Conservation (phyloP, 2,329 filamentous ascomycete species). For the Thielaviopsis musarum region DNA sequence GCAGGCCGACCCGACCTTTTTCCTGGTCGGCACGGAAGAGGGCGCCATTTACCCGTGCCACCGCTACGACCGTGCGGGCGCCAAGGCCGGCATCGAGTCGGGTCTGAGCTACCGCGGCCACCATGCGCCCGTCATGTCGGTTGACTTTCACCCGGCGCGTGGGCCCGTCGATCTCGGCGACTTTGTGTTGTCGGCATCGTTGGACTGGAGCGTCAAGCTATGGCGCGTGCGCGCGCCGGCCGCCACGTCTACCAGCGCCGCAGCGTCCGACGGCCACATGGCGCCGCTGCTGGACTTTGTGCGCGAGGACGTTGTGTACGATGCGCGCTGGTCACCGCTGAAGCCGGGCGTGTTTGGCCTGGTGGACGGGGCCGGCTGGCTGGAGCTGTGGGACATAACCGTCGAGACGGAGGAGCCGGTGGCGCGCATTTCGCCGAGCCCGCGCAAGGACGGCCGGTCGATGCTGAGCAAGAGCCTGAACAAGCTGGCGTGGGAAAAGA, state of each 20-base stretch:
- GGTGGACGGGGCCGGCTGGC: conserved; percentile 78
- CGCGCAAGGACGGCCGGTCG: conserved; percentile 45
- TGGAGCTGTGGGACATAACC: conserved; percentile 92
- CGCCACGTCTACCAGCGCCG: conserved; percentile 44
- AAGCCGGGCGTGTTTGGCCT: conserved; percentile 89
- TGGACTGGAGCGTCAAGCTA: conserved; percentile 95
- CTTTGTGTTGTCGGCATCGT: conserved; percentile 73
- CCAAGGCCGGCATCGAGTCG: conserved; percentile 86
- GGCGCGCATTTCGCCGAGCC: conserved; percentile 57
- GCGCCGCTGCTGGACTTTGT: conserved; percentile 74
- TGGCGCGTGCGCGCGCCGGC: conserved; percentile 84
- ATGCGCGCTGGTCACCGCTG: conserved; percentile 85
- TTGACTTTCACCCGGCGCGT: conserved; percentile 84
- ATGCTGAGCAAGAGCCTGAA: conserved; percentile 78
- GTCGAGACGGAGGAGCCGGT: conserved; percentile 85
- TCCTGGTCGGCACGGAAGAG: conserved; percentile 92
- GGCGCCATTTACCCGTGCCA: conserved; percentile 94
- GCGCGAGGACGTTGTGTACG: conserved; percentile 92
- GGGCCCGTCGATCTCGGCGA: conserved; percentile 91
- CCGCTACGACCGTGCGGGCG: conserved; percentile 89
- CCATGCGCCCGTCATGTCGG: conserved; percentile 84
- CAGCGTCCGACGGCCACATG: conserved; percentile 34
- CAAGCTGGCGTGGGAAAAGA: conserved; percentile 84
- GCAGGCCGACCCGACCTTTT: conserved; percentile 88
- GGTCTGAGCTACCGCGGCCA: conserved; percentile 81